phyloP scores from a whole-genome alignment of 371 early-diverging fungal genomes.

The Blakeslea trispora region DNA sequence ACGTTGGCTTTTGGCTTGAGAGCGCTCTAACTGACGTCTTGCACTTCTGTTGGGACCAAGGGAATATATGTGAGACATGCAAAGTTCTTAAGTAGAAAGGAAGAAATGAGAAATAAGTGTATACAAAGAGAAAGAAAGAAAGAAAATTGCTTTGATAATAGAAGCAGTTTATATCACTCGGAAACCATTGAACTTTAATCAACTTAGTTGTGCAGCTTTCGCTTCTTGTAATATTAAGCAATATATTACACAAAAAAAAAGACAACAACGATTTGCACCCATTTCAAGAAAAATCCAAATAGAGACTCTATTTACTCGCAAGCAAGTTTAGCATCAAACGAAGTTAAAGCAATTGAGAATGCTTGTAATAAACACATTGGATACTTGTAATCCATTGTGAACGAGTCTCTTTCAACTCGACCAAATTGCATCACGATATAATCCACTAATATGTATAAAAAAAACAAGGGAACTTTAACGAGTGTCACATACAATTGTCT shows the following conservation, averaged over 20 bases:
- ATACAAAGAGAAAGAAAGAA: neutral
- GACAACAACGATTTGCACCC: neutral
- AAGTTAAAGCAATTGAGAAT: conserved; percentile 91
- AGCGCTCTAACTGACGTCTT: neutral
- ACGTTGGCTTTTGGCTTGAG: neutral
- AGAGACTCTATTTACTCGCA: conserved; percentile 64
- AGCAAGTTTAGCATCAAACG: conserved; percentile 89
- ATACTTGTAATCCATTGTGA: conserved; percentile 94
- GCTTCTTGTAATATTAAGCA: neutral
- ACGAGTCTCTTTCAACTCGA: conserved; percentile 75
- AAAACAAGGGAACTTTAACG: too few species aligned
- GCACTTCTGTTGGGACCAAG: neutral
- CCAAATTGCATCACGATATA: conserved; percentile 98
- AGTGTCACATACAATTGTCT: too few species aligned
- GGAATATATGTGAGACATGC: neutral
- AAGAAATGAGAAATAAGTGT: too few species aligned
- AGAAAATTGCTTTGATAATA: too few species aligned
- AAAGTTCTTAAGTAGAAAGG: neutral
- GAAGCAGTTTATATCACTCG: too few species aligned
- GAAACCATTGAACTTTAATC: too few species aligned
- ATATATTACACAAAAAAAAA: neutral
- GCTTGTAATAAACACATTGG: conserved; percentile 94
- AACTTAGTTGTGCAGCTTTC: too few species aligned
- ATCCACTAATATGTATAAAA: conserved; percentile 80
- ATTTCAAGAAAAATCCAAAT: neutral